These are phyloP conservation scores for Podospora pseudoanserina DNA, from an alignment of 495 filamentous ascomycete genomes.

Conservation along the genomic window DNA sequence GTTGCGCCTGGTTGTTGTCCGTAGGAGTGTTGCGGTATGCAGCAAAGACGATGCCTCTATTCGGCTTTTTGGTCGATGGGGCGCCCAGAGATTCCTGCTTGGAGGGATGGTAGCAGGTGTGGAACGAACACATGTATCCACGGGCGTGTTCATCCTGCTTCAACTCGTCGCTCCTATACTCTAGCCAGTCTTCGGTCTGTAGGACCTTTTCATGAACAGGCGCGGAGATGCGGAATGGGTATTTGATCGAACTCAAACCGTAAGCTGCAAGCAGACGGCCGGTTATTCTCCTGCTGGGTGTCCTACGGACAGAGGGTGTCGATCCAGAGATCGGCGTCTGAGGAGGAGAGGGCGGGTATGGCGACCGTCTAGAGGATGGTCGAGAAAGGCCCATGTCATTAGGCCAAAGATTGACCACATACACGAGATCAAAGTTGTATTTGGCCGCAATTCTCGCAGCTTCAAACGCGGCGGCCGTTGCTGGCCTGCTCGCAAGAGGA, in stretches of 20 bases:
- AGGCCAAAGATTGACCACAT: constrained; percentile 45
- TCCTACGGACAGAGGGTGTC: neutral
- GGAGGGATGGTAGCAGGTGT: constrained; percentile 28
- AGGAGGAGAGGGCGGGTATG: constrained; percentile 12
- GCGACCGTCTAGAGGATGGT: constrained; percentile 4
- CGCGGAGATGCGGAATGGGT: constrained; percentile 38
- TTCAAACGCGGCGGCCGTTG: constrained; percentile 38
- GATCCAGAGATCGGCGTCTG: constrained; percentile 7
- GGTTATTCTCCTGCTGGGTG: constrained; percentile 18
- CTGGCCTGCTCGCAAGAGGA: constrained; percentile 29
- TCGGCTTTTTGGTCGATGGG: constrained; percentile 13
- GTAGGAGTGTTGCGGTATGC: constrained; percentile 30
- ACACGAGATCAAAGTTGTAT: constrained; percentile 43
- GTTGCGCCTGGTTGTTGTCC: constrained; percentile 20
- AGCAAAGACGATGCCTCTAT: constrained; percentile 43
- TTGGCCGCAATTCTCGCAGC: constrained; percentile 39
- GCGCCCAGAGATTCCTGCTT: neutral
- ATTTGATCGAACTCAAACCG: constrained; percentile 34
- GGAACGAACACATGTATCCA: constrained; percentile 42
- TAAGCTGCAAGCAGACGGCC: constrained; percentile 42
- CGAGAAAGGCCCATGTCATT: constrained; percentile 22
- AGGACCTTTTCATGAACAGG: constrained; percentile 39
- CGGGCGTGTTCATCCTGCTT: constrained; percentile 33
- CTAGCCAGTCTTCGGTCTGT: constrained; percentile 37
- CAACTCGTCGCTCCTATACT: constrained; percentile 33